A percentile compares a stretch with the other conserved stretches of the same genome.
Evolutionary conservation across 805 yeast genomes (phyloP).

Genomic region (Yamadazyma phyllophila): DNA sequence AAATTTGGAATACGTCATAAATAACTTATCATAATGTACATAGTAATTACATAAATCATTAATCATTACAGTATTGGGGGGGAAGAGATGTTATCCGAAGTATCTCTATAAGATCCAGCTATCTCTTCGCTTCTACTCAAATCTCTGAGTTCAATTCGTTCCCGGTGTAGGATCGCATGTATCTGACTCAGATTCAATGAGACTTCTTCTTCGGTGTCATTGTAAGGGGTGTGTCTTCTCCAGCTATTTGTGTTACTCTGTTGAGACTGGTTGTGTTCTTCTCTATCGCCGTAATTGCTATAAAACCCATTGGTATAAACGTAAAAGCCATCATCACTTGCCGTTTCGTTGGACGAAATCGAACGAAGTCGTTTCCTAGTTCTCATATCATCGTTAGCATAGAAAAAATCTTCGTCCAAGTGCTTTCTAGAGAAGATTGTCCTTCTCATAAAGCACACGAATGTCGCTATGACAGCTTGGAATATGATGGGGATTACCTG

Average conservation of each 20-base stretch:
- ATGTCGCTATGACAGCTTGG: conserved; percentile 60
- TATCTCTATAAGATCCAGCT: neutral
- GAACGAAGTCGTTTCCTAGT: conserved; percentile 18
- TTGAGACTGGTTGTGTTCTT: conserved; percentile 12
- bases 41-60: conserved; percentile 1
- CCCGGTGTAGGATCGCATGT: conserved; percentile 1
- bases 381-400: conserved; percentile 36
- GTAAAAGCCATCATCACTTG: conserved; percentile 43
- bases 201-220: conserved; percentile 14
- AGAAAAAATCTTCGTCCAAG: conserved; percentile 29
- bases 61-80: neutral
- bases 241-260: conserved; percentile 16
- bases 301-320: conserved; percentile 43
- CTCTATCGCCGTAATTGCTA: conserved; percentile 22
- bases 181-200: conserved; percentile 14
- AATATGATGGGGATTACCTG: conserved; percentile 66
- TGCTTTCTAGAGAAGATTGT: conserved; percentile 52
- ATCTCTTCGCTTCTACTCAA: conserved; percentile 6
- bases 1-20: conserved; percentile 3
- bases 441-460: conserved; percentile 72
- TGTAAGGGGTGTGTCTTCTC: conserved; percentile 18
- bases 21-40: conserved; percentile 4
- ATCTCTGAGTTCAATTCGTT: conserved; percentile 7
- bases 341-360: conserved; percentile 20
- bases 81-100: neutral